These are phyloP conservation scores for Leccinum fallax DNA, from an alignment of 1,284 basidiomycete genomes.

Conservation along the genomic window DNA sequence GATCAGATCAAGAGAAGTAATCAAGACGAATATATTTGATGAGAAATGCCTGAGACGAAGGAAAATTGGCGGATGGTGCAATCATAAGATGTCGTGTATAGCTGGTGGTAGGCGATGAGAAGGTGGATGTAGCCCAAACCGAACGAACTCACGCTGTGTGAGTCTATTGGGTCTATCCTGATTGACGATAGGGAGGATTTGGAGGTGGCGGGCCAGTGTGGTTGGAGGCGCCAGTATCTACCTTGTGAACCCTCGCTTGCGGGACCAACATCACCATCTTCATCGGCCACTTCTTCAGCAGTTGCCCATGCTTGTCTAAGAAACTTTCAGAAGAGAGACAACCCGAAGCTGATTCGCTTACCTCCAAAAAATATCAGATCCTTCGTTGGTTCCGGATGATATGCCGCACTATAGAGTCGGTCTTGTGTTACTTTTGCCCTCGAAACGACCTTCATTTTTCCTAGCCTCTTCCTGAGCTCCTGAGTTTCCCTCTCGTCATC, in stretches of 20 bases:
- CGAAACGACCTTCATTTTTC: slow-evolving; percentile 60
- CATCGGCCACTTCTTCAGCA: slow-evolving; percentile 65
- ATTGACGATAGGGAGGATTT: slow-evolving; percentile 77
- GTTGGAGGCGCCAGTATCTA: slow-evolving; percentile 75
- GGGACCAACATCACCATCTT: slow-evolving; percentile 53
- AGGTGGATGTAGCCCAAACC: neutral
- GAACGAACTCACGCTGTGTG: slow-evolving; percentile 57
- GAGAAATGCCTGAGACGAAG: slow-evolving; percentile 66
- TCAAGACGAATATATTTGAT: slow-evolving; percentile 67
- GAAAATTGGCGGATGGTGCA: slow-evolving; percentile 72
- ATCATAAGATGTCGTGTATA: slow-evolving; percentile 80
- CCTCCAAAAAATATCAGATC: slow-evolving; percentile 81
- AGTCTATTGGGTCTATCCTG: slow-evolving; percentile 71
- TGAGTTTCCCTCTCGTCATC: slow-evolving; percentile 48
- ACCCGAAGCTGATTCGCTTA: slow-evolving; percentile 28
- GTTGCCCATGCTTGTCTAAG: slow-evolving; percentile 74
- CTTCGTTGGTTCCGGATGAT: slow-evolving; percentile 78
- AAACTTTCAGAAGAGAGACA: slow-evolving; percentile 6
- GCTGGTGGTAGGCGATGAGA: slow-evolving; percentile 40
- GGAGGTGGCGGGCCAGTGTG: slow-evolving; percentile 78
- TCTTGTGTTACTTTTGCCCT: slow-evolving; percentile 77
- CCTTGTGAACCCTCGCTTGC: slow-evolving; percentile 57
- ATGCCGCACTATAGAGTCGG: slow-evolving; percentile 72
- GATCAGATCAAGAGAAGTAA: slow-evolving; percentile 66
- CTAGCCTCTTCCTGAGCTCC: slow-evolving; percentile 55